Conservation (phyloP, 768 basidiomycete species). For the Lentinula guzmanii region DNA sequence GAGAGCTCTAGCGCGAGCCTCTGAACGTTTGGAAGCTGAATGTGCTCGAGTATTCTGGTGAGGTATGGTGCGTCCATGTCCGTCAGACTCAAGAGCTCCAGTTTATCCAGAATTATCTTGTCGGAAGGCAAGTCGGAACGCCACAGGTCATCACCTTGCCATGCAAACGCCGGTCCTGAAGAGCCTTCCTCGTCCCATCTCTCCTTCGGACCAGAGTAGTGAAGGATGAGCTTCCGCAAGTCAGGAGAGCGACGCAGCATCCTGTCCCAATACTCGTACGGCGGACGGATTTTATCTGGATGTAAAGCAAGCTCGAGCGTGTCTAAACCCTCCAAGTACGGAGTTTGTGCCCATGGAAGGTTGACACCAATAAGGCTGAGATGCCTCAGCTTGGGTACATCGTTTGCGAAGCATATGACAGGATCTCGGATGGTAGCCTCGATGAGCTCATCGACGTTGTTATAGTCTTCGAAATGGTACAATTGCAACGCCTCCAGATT, state of each 20-base stretch:
- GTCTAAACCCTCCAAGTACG: slow-evolving; percentile 43
- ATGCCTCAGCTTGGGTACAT: slow-evolving; percentile 44
- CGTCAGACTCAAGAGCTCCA: slow-evolving; percentile 2
- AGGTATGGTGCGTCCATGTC: slow-evolving; percentile 4
- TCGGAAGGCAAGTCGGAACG: slow-evolving; percentile 1
- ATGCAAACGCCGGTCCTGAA: neutral
- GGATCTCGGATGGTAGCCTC: slow-evolving; percentile 53
- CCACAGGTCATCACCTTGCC: slow-evolving; percentile 6
- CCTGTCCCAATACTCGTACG: slow-evolving; percentile 46
- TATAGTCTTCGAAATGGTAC: slow-evolving; percentile 60
- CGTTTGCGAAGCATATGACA: slow-evolving; percentile 49
- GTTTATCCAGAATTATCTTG: neutral
- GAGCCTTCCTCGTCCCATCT: slow-evolving; percentile 1
- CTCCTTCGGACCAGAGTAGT: slow-evolving; percentile 51
- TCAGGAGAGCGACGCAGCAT: slow-evolving; percentile 47
- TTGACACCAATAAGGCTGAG: slow-evolving; percentile 63
- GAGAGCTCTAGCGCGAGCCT: neutral
- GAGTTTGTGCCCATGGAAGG: slow-evolving; percentile 48
- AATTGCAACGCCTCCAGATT: slow-evolving; percentile 53
- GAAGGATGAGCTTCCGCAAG: slow-evolving; percentile 41
- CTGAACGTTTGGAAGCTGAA: slow-evolving; percentile 1
- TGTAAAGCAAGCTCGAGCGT: slow-evolving; percentile 57
- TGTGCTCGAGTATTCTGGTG: neutral
- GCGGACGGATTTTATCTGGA: slow-evolving; percentile 50
- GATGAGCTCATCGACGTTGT: slow-evolving; percentile 42